Base-by-base conservation (phyloP, 495 filamentous ascomycete species). In the Penicillium egyptiacum region DNA sequence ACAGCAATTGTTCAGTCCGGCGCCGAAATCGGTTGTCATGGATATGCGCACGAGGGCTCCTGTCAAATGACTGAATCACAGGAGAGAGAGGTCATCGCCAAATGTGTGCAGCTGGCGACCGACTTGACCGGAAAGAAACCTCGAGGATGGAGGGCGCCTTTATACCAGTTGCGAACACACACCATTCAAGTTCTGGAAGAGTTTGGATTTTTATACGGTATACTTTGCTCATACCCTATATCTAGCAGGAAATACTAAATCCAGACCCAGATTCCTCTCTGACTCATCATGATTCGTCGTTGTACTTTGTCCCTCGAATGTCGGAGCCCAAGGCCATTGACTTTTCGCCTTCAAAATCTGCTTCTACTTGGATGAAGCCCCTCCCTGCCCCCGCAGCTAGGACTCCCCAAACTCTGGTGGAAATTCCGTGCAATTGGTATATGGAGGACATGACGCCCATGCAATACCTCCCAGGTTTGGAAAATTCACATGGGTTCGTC, bases 1-100 rank as follows among this genome's bases (percentile, higher is more conserved):
- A 71, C 75, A 31, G 69, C 72, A 22, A 82, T 87, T 35, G 70
- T 85, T 4, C 75, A 81, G 0, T 77, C 76, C 22, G 82, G 83
- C 4, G 75, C 72, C n/a, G 84, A 87, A 60, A 78, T 86, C 41
- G 84, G 75, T 0, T 70, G 83, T 10, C 84, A 87, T 61, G 83
- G 84, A 30, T 87, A 87, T 62, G 76, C 79, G 14, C 83, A 85
- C 55, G 82, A 86, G 60, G 80, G 81, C 12, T 76, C 81, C 0
- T 69, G 69, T 33, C 81, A 85, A 57, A 74, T 86, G 64, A 83
- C 79, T 0, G 75, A 75, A 19, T 58, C 73, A n/a, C 83, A 86
- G 71, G 83, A 86, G 60, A 67, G 70, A 25, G 83, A 86, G 9
- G 78, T 86, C 1, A 71, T 86, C 25, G 59, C 63, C 19, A 77